Evolutionary conservation across 495 filamentous ascomycete species (phyloP).

Genomic region (Annulohypoxylon stygium): DNA sequence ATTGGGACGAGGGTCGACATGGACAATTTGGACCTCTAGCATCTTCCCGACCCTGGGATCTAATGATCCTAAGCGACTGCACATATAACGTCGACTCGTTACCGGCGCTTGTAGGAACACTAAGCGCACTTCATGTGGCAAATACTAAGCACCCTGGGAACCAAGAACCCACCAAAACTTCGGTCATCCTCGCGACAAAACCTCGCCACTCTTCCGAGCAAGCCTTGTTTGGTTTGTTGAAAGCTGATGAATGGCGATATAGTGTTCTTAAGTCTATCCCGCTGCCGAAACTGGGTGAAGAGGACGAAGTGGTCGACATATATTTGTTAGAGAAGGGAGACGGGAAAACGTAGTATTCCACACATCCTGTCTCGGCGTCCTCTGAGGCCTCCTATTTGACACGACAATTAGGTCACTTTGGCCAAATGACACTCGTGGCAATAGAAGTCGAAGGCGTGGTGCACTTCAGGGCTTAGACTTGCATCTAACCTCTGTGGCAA

Average conservation of each 20-base stretch:
- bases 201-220: constrained; percentile 85
- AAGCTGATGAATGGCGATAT: constrained; percentile 65
- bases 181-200: constrained; percentile 83
- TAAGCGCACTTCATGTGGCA: constrained; percentile 64
- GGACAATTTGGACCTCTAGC: constrained; percentile 55
- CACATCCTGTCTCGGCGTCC: neutral
- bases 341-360: neutral
- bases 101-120: constrained; percentile 77
- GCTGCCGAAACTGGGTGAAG: constrained; percentile 70
- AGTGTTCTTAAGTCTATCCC: constrained; percentile 62
- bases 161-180: constrained; percentile 46
- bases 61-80: constrained; percentile 90
- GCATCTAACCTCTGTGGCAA: neutral
- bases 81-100: constrained; percentile 92
- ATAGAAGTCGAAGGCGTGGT: neutral
- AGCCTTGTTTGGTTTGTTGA: constrained; percentile 83
- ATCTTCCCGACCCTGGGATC: constrained; percentile 66
- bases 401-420: neutral
- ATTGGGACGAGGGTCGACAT: constrained; percentile 72
- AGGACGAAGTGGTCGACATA: constrained; percentile 71
- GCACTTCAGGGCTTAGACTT: neutral
- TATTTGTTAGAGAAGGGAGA: constrained; percentile 60
- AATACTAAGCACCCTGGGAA: constrained; percentile 55
- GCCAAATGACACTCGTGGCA: neutral
- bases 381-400: neutral